Conservation (phyloP, 225 moss, liverwort and hornwort species). For the Climacium dendroides region DNA sequence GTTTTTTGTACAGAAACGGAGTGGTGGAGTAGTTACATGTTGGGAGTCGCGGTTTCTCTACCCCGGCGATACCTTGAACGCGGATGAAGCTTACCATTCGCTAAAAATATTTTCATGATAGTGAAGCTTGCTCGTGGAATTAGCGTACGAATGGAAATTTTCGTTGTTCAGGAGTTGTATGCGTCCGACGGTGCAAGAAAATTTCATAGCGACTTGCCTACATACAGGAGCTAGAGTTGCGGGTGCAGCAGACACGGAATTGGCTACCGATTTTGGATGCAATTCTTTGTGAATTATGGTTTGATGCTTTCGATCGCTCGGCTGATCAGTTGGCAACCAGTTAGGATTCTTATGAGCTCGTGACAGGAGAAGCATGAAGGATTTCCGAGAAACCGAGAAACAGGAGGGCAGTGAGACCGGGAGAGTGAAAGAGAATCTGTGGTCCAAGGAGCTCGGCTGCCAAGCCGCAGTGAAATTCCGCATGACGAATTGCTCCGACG, state of each 20-base stretch:
- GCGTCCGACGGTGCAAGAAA: background rate
- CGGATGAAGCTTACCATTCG: background rate
- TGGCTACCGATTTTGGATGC: background rate
- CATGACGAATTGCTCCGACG: conserved; percentile 27
- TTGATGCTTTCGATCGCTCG: background rate
- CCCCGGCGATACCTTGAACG: background rate
- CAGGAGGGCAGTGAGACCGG: background rate
- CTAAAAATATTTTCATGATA: background rate
- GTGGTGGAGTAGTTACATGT: background rate
- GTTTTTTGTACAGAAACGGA: background rate
- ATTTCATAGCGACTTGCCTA: background rate
- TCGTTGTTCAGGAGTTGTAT: background rate
- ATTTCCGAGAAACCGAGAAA: background rate
- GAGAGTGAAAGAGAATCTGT: conserved; percentile 14
- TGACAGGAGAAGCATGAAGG: conserved; percentile 6
- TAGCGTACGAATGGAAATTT: background rate
- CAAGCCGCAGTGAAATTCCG: conserved; percentile 36
- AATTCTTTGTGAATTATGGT: background rate
- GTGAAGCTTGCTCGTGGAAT: background rate
- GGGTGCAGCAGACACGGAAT: background rate
- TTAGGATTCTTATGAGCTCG: background rate
- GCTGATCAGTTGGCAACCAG: background rate
- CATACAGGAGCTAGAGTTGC: background rate
- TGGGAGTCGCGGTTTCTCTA: background rate
- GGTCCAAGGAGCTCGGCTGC: conserved; percentile 41